A percentile compares a stretch with the other conserved stretches of the same genome.
Conservation (phyloP, 257 asterid species). For the Nicotiana undulata region DNA sequence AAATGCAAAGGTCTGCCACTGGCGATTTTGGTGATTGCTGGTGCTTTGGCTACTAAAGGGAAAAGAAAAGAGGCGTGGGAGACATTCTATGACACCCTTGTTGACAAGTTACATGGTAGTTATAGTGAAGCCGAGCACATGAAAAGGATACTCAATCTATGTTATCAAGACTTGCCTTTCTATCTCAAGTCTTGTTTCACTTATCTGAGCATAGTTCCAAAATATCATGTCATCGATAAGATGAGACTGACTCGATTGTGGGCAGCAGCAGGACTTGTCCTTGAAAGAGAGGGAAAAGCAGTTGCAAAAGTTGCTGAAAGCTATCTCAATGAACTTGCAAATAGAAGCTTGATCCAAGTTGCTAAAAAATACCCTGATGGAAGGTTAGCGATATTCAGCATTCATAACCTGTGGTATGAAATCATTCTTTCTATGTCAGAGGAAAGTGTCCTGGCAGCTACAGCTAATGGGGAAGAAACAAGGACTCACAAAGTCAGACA, state of each 20-base stretch:
- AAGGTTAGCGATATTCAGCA: conserved; percentile 4
- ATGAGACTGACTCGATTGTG: conserved; percentile 11
- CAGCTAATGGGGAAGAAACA: not conserved
- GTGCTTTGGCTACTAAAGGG: conserved; percentile 15
- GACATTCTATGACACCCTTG: conserved; percentile 4
- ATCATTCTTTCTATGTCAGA: conserved; percentile 1
- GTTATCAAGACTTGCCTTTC: conserved; percentile 21
- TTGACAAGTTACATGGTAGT: conserved; percentile 11
- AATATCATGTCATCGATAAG: conserved; percentile 6
- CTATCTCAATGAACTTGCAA: conserved; percentile 22
- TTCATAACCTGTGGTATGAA: conserved; percentile 12
- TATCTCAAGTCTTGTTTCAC: conserved; percentile 19
- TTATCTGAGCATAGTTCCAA: conserved; percentile 21
- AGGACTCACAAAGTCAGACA: conserved; percentile 1
- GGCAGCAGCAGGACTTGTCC: conserved; percentile 22
- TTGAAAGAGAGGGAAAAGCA: not conserved
- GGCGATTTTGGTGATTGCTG: conserved; percentile 18
- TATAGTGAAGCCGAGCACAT: conserved; percentile 3
- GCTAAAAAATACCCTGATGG: not conserved
- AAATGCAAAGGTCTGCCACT: conserved; percentile 24
- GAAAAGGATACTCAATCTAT: conserved; percentile 9
- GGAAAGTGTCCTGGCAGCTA: conserved; percentile 9
- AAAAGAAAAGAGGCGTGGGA: conserved; percentile 15
- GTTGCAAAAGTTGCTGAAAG: conserved; percentile 18
- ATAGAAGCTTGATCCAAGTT: conserved; percentile 13